Evolutionary conservation across 2,329 filamentous ascomycete species (phyloP), one percentile per base, ranked within the genome.

Genomic region (Plectosphaerella sp.): DNA sequence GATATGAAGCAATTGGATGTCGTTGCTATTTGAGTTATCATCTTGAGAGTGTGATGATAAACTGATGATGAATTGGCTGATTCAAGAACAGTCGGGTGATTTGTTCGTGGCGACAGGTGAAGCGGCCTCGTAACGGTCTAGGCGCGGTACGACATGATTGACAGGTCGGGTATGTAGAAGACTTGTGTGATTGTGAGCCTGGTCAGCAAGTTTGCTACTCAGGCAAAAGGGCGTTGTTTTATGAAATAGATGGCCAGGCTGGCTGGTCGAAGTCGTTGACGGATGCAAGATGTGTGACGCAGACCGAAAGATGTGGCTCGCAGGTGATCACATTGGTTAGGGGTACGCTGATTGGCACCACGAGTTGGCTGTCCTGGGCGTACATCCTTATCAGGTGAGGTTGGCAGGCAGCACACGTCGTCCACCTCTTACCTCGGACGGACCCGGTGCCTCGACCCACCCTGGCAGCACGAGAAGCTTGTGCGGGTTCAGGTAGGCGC

Each of bases 21-120:
- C 52, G 42, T 52, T 45, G 62, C 61, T 69, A 67, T 70, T 68
- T 60, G 69, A 58, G 63, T 56, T 63, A 72, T 70, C 72, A 74
- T 74, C 60, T 72, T 73, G 62, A 63, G 62, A 53, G 60, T 61
- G 55, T 33, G 28, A 12, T 33, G 28, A 9, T 33, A 9, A 3
- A 12, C 28, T 33, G 28, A 33, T 33, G 28, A 5, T 10, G 28
- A 12, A 12, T 33, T 33, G 8, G 28, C 4, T 9, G 28, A 33
- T 10, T 33, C 28, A 12, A 10, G 11, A 12, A 33, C 8, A 33
- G 28, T 33, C 28, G 28, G 25, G 8, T 33, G 28, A 12, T 12
- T 12, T 3, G 28, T 33, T 33, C 28, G 28, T 33, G 28, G 28
- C 28, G 28, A 33, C 28, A 12, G 28, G 8, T 33, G 8, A 33